Conservation (phyloP, 169 alveolate genomes). For the Hepatocystis sp. region DNA sequence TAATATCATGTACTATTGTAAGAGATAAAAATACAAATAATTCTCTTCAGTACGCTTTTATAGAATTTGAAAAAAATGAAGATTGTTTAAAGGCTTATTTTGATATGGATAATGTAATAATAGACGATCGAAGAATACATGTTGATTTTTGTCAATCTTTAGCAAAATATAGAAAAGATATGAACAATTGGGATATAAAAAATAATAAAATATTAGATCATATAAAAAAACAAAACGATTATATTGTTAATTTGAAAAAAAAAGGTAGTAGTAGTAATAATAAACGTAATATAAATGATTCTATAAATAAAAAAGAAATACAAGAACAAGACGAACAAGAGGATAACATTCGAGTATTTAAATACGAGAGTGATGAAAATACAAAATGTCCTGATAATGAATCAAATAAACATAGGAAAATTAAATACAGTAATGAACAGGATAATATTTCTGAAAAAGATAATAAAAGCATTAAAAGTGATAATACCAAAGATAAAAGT, state of each 20-base stretch:
- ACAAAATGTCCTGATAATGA: conserved; percentile 4
- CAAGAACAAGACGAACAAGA: conserved; percentile 10
- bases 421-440: too few species aligned
- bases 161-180: conserved; percentile 73
- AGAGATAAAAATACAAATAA: conserved; percentile 99
- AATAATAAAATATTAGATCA: conserved; percentile 5
- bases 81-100: conserved; percentile 97
- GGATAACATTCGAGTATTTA: conserved; percentile 42
- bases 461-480: too few species aligned
- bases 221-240: conserved; percentile 7
- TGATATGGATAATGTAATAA: conserved; percentile 97
- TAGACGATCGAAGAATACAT: conserved; percentile 96
- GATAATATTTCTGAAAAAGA: too few species aligned
- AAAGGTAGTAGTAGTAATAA: not conserved
- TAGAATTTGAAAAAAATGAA: conserved; percentile 96
- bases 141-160: conserved; percentile 93
- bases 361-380: conserved; percentile 55
- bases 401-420: conserved; percentile 4
- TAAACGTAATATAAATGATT: not conserved
- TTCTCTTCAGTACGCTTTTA: conserved; percentile 98
- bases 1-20: conserved; percentile 95
- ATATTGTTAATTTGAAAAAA: not conserved
- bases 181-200: conserved; percentile 28
- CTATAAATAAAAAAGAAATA: not conserved
- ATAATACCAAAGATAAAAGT: too few species aligned